A percentile compares a stretch with the other conserved stretches of the same genome.
Evolutionary conservation across 2,329 filamentous ascomycete genomes (phyloP).

Genomic region (Fusarium sp.): DNA sequence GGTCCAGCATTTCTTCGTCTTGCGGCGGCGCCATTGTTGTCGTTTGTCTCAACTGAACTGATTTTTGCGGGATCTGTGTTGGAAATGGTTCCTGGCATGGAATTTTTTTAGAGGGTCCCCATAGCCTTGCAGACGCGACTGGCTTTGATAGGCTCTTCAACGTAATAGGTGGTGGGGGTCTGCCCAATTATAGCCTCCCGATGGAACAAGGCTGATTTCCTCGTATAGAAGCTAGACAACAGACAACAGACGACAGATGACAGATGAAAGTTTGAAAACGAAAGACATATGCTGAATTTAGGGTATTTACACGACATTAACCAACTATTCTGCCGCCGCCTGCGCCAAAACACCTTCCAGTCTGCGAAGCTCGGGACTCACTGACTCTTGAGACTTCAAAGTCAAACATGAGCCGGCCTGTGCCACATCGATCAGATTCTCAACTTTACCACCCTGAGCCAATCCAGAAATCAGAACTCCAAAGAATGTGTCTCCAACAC

Average conservation of each 20-base stretch:
- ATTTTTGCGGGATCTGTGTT: conserved; percentile 33
- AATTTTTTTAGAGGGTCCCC: conserved; percentile 52
- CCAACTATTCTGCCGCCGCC: conserved; percentile 38
- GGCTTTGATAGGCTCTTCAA: conserved; percentile 32
- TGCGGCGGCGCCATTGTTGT: conserved; percentile 52
- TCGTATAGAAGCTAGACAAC: background rate
- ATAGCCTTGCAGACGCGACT: conserved; percentile 50
- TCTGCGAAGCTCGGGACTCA: conserved; percentile 69
- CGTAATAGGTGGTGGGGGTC: conserved; percentile 5
- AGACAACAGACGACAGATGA: background rate
- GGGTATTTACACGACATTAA: conserved; percentile 1
- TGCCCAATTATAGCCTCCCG: conserved; percentile 36
- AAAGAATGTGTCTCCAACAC: conserved; percentile 92
- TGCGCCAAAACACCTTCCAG: conserved; percentile 58
- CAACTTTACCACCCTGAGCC: conserved; percentile 67
- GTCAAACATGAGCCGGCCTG: conserved; percentile 86
- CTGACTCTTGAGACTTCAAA: conserved; percentile 79
- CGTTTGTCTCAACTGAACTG: conserved; percentile 21
- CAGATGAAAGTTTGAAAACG: background rate
- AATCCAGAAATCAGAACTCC: conserved; percentile 87
- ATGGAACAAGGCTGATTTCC: conserved; percentile 39
- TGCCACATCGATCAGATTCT: conserved; percentile 80
- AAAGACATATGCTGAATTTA: background rate
- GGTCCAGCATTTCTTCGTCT: conserved; percentile 48
- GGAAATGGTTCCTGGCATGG: conserved; percentile 41